These are phyloP conservation scores for Psilocybe tampanensis DNA, from an alignment of 768 basidiomycete species.

Conservation along the genomic window DNA sequence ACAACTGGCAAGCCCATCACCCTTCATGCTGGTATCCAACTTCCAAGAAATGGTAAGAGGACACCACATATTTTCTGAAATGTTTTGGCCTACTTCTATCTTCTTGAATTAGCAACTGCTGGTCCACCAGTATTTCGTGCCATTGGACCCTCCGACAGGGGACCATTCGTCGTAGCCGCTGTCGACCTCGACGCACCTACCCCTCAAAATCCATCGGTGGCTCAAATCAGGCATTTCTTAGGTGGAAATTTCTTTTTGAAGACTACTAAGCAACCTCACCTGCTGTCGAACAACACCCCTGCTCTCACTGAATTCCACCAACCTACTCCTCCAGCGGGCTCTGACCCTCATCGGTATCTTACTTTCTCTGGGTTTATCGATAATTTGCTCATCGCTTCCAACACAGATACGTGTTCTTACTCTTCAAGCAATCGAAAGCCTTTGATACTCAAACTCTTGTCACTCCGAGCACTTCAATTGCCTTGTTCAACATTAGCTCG, in stretches of 20 bases:
- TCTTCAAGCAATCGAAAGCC: conserved; percentile 43
- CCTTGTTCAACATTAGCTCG: conserved; percentile 42
- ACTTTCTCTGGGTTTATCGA: neutral
- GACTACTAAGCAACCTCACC: neutral
- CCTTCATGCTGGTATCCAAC: conserved; percentile 35
- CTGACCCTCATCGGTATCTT: conserved; percentile 44
- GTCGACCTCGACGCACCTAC: conserved; percentile 57
- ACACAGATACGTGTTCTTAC: conserved; percentile 47
- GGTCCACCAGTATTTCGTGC: conserved; percentile 28
- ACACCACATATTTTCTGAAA: neutral
- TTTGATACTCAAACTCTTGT: conserved; percentile 45
- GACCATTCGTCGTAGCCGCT: conserved; percentile 48
- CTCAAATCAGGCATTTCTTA: conserved; percentile 53
- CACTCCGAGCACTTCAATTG: conserved; percentile 35
- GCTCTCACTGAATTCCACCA: conserved; percentile 43
- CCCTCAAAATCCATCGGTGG: conserved; percentile 41
- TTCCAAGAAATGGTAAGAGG: conserved; percentile 34
- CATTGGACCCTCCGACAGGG: conserved; percentile 27
- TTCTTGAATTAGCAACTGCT: conserved; percentile 8
- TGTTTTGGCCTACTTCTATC: neutral
- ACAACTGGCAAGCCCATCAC: conserved; percentile 27
- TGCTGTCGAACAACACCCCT: conserved; percentile 39
- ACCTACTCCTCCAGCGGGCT: conserved; percentile 43
- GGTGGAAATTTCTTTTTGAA: conserved; percentile 39
- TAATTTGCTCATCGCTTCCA: neutral